Conservation (phyloP, 306 rosid genomes). For the Cucurbita moschata region DNA sequence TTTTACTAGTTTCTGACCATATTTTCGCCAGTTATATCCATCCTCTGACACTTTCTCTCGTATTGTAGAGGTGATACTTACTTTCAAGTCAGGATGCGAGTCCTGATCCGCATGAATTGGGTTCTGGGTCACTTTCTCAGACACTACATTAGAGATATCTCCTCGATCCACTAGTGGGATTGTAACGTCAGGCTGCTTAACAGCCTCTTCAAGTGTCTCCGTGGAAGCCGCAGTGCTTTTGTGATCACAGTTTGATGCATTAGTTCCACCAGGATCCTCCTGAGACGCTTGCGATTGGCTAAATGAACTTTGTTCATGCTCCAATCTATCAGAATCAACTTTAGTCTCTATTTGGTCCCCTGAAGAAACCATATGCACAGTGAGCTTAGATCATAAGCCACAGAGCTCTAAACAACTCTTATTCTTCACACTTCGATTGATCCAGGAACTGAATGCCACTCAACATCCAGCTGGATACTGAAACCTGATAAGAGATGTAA, state of each 20-base stretch:
- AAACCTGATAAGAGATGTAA: constrained; percentile 15
- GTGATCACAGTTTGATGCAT: constrained; percentile 18
- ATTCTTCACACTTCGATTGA: constrained; percentile 3
- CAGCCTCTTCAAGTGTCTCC: constrained; percentile 10
- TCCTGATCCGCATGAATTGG: constrained; percentile 12
- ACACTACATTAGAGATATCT: constrained; percentile 18
- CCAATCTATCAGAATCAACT: constrained; percentile 34
- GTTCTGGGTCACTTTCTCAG: constrained; percentile 27
- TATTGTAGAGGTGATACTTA: constrained; percentile 27
- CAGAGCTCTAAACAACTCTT: not conserved
- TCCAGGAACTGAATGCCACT: not conserved
- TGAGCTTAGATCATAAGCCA: constrained; percentile 21
- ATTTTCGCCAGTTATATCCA: constrained; percentile 91
- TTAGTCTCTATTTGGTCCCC: constrained; percentile 32
- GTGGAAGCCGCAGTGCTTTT: constrained; percentile 10
- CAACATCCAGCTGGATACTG: constrained; percentile 9
- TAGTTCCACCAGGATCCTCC: constrained; percentile 17
- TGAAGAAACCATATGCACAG: constrained; percentile 52
- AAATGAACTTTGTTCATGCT: constrained; percentile 22
- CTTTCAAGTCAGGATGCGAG: constrained; percentile 29
- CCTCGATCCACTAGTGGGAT: constrained; percentile 28
- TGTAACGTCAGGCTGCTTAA: constrained; percentile 23
- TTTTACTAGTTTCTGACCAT: constrained; percentile 80
- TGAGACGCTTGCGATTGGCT: constrained; percentile 20
- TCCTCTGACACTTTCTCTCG: constrained; percentile 62